Base-by-base conservation (phyloP, 2,329 filamentous ascomycete species). In the Cladosporium phlei region DNA sequence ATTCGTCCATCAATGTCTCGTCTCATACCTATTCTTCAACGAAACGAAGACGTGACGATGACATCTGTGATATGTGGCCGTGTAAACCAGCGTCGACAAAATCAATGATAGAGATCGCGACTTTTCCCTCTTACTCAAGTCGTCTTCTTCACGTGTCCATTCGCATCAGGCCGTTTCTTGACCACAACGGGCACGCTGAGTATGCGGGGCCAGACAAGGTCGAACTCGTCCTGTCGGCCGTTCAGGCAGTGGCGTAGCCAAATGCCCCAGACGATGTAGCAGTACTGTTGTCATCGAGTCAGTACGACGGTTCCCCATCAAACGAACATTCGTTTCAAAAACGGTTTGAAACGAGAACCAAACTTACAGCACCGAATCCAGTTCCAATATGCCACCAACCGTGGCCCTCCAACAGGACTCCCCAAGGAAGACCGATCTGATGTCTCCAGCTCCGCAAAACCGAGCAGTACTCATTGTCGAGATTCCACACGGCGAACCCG, bases 321-420 rank as follows among this genome's bases (percentile, higher is more conserved):
- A n/a, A 22, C n/a, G 5, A 42, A 22, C 25, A 32, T 9, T 27
- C n/a, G 10, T 22, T 11, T 22, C 24, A 32, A 4, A n/a, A 24
- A 5, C 17, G 14, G 29, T 27, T n/a, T 24, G 10, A 4, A 27
- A 11, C 10, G 16, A 16, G 21, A 30, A 34, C n/a, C n/a, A 11
- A 19, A 44, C 46, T 48, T 33, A 43, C n/a, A 87, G 87, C 45
- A 63, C 88, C 88, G 27, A 83, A 72, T 10, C 87, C 87, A 0
- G 88, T 93, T 76, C 91, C 82, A 28, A 91, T 60, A 67, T 91
- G 87, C 82, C 82, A 86, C 82, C 82, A 85, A 8, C 82, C 82
- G 64, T 86, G 83, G 1, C 82, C 82, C 59, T 86, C 83, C 1
- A 93, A 74, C 5, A 93, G 52, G 11, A 90, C 73, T 1, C 86